Conservation (phyloP, 1,284 basidiomycete genomes). For the Ceratobasidium sp. region DNA sequence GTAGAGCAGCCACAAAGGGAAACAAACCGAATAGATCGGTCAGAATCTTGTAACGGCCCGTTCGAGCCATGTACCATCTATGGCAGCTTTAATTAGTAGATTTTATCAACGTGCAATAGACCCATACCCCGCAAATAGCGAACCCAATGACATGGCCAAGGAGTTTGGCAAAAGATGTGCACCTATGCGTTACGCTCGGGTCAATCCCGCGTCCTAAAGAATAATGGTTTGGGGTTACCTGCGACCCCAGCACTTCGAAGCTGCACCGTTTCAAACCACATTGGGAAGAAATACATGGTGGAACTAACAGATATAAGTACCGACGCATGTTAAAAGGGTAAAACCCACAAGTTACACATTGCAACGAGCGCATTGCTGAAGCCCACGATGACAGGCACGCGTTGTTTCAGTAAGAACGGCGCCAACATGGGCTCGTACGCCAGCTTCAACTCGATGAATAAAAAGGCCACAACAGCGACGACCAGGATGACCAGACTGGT, state of each 20-base stretch:
- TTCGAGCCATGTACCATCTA: conserved; percentile 75
- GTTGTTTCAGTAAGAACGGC: conserved; percentile 34
- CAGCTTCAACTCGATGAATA: conserved; percentile 39
- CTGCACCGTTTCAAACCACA: conserved; percentile 86
- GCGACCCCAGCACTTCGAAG: conserved; percentile 67
- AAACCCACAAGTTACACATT: conserved; percentile 66
- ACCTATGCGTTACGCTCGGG: conserved; percentile 59
- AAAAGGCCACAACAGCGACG: conserved; percentile 33
- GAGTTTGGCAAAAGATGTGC: conserved; percentile 82
- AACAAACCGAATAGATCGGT: conserved; percentile 72
- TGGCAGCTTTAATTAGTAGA: not conserved
- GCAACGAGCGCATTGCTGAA: conserved; percentile 78
- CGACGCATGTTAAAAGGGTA: too few species aligned
- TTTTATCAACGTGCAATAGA: conserved; percentile 23
- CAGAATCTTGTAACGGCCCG: conserved; percentile 77
- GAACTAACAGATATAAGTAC: conserved; percentile 45
- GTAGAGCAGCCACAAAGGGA: conserved; percentile 68
- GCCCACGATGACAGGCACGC: conserved; percentile 39
- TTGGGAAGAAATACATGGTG: conserved; percentile 81
- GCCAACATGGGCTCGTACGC: conserved; percentile 40
- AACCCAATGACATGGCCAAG: conserved; percentile 72
- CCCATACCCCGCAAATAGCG: conserved; percentile 71
- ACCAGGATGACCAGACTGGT: conserved; percentile 45
- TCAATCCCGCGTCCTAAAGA: conserved; percentile 36
- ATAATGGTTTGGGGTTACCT: conserved; percentile 45